Percentiles rank a stretch among this genome's conserved stretches.
Evolutionary conservation across 352 stramenopile species (phyloP).

Genomic region (Pythium insidiosum): DNA sequence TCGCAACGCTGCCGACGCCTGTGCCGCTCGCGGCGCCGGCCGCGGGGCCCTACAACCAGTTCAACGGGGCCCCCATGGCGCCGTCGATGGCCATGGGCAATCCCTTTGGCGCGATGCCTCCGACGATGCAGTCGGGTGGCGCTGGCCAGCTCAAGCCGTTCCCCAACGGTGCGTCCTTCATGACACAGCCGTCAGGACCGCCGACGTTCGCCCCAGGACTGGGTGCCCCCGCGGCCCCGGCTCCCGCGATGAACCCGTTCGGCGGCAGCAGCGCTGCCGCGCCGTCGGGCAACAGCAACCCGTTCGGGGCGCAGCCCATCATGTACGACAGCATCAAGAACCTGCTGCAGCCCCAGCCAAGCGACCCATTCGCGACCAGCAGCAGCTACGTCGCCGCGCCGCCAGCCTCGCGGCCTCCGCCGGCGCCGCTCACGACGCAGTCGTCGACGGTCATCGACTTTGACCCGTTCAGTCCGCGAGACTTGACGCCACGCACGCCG

Average conservation of each 20-base stretch:
- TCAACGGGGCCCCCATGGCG: conserved; percentile 8
- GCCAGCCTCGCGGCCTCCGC: too few species aligned
- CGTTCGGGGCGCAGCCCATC: conserved; percentile 33
- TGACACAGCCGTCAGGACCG: conserved; percentile 46
- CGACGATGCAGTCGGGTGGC: conserved; percentile 15
- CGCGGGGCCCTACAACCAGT: conserved; percentile 18
- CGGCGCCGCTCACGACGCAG: conserved; percentile 19
- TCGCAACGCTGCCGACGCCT: conserved; percentile 8
- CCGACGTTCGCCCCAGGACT: conserved; percentile 28
- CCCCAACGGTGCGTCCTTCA: conserved; percentile 37
- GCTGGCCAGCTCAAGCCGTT: conserved; percentile 14
- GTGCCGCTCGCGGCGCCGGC: conserved; percentile 15
- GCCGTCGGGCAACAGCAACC: conserved; percentile 23
- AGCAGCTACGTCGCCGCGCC: conserved; percentile 2
- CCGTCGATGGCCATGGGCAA: conserved; percentile 17
- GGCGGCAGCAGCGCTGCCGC: neutral
- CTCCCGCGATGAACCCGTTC: conserved; percentile 11
- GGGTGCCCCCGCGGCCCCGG: conserved; percentile 19
- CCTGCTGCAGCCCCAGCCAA: conserved; percentile 29
- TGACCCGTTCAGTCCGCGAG: conserved; percentile 60
- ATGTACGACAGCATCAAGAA: conserved; percentile 65
- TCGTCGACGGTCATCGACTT: conserved; percentile 57
- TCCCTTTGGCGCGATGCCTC: conserved; percentile 13
- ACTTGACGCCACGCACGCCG: conserved; percentile 33
- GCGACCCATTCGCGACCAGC: conserved; percentile 37